Base-by-base conservation (phyloP, 2,329 filamentous ascomycete genomes). In the Remersonia thermophila region DNA sequence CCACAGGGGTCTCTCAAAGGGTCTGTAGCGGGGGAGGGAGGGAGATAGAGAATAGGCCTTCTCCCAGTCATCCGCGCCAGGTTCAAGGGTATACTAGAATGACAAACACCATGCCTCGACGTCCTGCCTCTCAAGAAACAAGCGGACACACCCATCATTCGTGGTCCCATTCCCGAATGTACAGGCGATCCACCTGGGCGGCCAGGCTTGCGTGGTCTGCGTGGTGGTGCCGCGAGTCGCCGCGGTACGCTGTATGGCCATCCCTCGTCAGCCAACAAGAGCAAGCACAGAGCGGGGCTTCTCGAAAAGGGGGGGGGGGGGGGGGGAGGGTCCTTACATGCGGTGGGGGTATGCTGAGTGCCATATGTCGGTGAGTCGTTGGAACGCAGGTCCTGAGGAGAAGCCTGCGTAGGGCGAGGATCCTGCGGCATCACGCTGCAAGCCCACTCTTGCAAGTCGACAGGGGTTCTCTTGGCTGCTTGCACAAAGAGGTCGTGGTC, bases 401-500 rank as follows among this genome's bases (percentile, higher is more conserved):
- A 23, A 23, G 9, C 5, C 20, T 23, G 20, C 5, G 20, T 23
- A 5, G 20, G 5, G 20, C 20, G 20, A 23, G 20, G 5, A 9
- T 23, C 20, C 20, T 23, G 5, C 5, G 20, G 20, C 20, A 96
- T 89, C 67, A 96, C 74, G 51, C 83, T 79, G 33, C 93, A 77
- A 15, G 91, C 89, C 91, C 91, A 98, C 44, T 86, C 83, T 57
- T 83, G 77, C 25, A 98, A 70, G 56, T 98, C 82, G 34, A 98
- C 91, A 1, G 91, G 91, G 1, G 91, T 98, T 48, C 89, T 77
- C 66, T 96, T 96, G 33, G 91, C 91, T 36, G 91, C 91, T 60
- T 94, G 86, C 14, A 98, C 76, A 59, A 98, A 98, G 3, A 86
- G 77, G 55, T 98, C 91, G 43, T 81, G 80, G 47, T 95, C 87